A percentile compares a stretch with the other conserved stretches of the same genome.
These are phyloP conservation scores for Auricularia cornea DNA, from an alignment of 768 basidiomycete genomes.

Conservation along the genomic window DNA sequence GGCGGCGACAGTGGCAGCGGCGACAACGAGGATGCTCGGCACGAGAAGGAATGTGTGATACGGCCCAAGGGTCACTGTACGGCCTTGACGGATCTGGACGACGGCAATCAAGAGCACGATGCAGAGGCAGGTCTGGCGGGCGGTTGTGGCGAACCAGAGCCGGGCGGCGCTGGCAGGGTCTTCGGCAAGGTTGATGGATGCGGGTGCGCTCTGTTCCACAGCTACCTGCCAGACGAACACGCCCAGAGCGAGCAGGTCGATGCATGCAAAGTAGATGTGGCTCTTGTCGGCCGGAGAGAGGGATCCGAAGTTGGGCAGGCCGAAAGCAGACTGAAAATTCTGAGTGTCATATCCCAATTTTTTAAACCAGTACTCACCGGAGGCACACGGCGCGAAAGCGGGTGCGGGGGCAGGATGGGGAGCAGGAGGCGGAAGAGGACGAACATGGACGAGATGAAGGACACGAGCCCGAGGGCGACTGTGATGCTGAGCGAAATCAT, in stretches of 20 bases:
- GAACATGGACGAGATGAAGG: slow-evolving; percentile 65
- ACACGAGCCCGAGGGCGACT: slow-evolving; percentile 58
- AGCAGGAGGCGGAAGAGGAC: slow-evolving; percentile 68
- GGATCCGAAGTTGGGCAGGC: slow-evolving; percentile 58
- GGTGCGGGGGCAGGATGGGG: slow-evolving; percentile 65
- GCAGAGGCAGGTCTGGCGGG: slow-evolving; percentile 56
- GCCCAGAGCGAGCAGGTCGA: slow-evolving; percentile 54
- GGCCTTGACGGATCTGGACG: slow-evolving; percentile 61
- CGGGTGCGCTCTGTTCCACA: slow-evolving; percentile 39
- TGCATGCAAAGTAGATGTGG: slow-evolving; percentile 63
- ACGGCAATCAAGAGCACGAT: slow-evolving; percentile 47
- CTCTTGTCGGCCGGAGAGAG: slow-evolving; percentile 62
- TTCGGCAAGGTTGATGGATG: slow-evolving; percentile 34
- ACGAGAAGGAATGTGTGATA: slow-evolving; percentile 70
- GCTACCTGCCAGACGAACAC: slow-evolving; percentile 62
- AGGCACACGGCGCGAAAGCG: slow-evolving; percentile 63
- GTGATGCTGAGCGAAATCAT: slow-evolving; percentile 66
- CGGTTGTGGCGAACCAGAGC: slow-evolving; percentile 61
- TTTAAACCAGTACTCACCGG: slow-evolving; percentile 40
- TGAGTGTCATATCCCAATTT: no score
- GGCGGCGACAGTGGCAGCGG: slow-evolving; percentile 50
- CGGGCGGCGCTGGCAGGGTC: slow-evolving; percentile 49
- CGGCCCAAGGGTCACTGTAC: slow-evolving; percentile 58
- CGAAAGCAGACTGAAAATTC: slow-evolving; percentile 56
- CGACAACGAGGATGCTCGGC: slow-evolving; percentile 47